Evolutionary conservation across 805 yeast species (phyloP).

Genomic region (Brettanomyces custersianus): DNA sequence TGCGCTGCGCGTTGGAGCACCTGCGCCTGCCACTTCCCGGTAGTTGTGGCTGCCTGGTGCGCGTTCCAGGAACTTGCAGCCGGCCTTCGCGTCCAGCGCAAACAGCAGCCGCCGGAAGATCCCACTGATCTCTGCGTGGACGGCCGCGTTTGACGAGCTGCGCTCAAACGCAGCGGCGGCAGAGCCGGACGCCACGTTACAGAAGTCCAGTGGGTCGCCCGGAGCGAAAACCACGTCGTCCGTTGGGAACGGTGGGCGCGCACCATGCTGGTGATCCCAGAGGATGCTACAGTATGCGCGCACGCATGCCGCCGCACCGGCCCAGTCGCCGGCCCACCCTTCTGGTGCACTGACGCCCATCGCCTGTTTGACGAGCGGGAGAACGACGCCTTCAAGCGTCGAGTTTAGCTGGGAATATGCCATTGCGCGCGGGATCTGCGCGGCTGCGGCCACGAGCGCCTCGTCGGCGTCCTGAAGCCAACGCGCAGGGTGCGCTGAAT

Average conservation of each 20-base stretch:
- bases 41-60: background rate
- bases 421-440: slow-evolving; percentile 65
- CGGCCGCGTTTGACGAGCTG: slow-evolving; percentile 35
- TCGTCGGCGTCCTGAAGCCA: background rate
- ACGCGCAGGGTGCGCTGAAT: too few relatives aligned
- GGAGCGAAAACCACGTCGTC: slow-evolving; percentile 33
- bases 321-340: slow-evolving; percentile 56
- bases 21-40: background rate
- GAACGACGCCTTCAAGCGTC: slow-evolving; percentile 66
- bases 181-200: slow-evolving; percentile 17
- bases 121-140: slow-evolving; percentile 65
- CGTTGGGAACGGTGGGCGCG: slow-evolving; percentile 68
- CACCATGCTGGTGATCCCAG: slow-evolving; percentile 46
- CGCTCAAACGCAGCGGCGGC: slow-evolving; percentile 34
- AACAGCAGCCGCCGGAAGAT: slow-evolving; percentile 46
- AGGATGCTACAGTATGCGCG: slow-evolving; percentile 66
- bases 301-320: slow-evolving; percentile 58
- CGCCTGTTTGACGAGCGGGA: slow-evolving; percentile 56
- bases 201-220: slow-evolving; percentile 25
- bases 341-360: slow-evolving; percentile 56
- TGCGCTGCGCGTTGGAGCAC: slow-evolving; percentile 4
- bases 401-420: slow-evolving; percentile 76
- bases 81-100: slow-evolving; percentile 52
- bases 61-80: slow-evolving; percentile 24
- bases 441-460: slow-evolving; percentile 52